Base-by-base conservation (phyloP, 306 rosid species). In the Albizia julibrissin region DNA sequence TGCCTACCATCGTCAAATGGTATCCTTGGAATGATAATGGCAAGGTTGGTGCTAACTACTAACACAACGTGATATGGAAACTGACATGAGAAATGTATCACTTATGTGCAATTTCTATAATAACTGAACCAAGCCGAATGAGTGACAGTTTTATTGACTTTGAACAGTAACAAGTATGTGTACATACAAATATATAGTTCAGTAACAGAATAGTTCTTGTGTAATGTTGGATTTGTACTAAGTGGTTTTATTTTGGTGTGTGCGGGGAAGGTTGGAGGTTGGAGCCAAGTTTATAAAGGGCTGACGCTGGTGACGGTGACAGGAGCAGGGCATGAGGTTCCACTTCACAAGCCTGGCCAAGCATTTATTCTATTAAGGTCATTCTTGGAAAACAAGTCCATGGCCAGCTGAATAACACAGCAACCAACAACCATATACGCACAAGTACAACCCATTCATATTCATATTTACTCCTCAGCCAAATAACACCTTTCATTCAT, bases 251-350 rank as follows among this genome's bases (percentile, higher is more conserved):
- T 26, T 3, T 61, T 86, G 14, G 26, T 77, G 11, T 82, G 26
- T 15, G n/a, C n/a, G 86, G 72, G 78, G 74, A 80, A 95, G 99
- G 93, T 95, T 85, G 94, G 99, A 59, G 99, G 99, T 3, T 92
- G 99, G 97, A 89, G 91, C 84, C 98, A 93, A 87, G 89, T 89
- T 58, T 95, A 93, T 81, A 89, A 87, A 87, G 99, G 97, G 44
- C 86, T 95, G 42, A 93, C 98, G 81, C 89, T 93, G 50, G 98
- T 93, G 13, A 92, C 97, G 11, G 87, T 93, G 50, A 85, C 91
- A 24, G 97, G 98, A 76, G 98, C 98, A 6, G 99, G 99, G 49
- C 99, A 96, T 70, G 98, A 93, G 87, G 99, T 93, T 83, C 99
- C 99, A 1, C 98, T 93, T 62, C 97, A 93, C 79, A 87, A 87